Base-by-base conservation (phyloP, 495 filamentous ascomycete genomes). In the Margaritispora aquatica region DNA sequence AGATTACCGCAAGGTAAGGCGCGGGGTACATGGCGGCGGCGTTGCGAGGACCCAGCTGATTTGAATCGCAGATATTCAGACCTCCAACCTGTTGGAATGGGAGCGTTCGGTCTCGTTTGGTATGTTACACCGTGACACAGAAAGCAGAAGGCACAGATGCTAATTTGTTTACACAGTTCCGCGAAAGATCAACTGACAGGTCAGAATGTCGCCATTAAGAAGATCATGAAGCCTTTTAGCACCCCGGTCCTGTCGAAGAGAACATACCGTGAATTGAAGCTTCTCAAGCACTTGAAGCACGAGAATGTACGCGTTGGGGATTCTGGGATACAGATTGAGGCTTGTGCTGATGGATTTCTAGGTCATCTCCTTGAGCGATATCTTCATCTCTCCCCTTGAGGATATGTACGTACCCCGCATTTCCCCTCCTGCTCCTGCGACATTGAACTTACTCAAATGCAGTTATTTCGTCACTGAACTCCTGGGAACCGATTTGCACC, bases 181-280 rank as follows among this genome's bases (percentile, higher is more conserved):
- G 94, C 94, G 58, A 93, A 88, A 75, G 94, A 98, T 71, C 90
- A 97, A 80, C 90, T 98, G 71, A 97, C 95, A 54, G 86, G 79
- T 66, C 90, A 96, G 70, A 89, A 89, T 69, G 94, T 98, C 58
- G 94, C 94, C 27, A 91, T 98, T 66, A 98, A 98, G 84, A 98
- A 98, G 80, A 98, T 98, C 69, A 97, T 98, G 95, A 98, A 98
- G 80, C 94, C 94, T 7, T 98, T 98, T 77, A 96, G 91, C 79
- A 98, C 94, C 11, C 94, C 94, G 5, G 94, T 98, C 47, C 76
- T 98, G 41, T 94, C 94, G 21, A 98, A 98, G 80, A 80, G 94
- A 69, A 98, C 94, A 24, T 98, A 98, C 70, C 88, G 94, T 59
- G 94, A 98, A 70, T 77, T 98, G 73, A 98, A 98, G 80, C 81